Evolutionary conservation across 352 stramenopile genomes (phyloP), one percentile per base, ranked within the genome.

Genomic region (Phytophthora multivora): DNA sequence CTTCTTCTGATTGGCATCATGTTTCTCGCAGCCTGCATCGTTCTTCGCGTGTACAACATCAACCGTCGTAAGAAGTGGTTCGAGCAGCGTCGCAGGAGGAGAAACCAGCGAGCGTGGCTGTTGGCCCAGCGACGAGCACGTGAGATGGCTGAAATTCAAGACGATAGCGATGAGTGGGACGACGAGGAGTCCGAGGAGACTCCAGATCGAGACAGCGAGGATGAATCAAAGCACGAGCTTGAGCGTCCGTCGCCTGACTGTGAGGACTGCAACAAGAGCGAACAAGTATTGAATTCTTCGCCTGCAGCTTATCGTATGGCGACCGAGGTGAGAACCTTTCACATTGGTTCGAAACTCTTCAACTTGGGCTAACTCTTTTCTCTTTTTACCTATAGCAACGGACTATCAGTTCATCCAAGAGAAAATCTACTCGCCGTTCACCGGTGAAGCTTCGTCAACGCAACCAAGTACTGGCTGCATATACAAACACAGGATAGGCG

Each of bases 51-150:
- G 18, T 80, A 71, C 38, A 88, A 72, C 6, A 59, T 79, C 7
- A 78, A 78, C 41, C 76, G 69, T n/a, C 74, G 78, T 25, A 88
- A 86, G 31, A 71, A 23, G 7, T 80, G 75, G 78, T 79, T 79
- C 38, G 72, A 71, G 6, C 35, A 75, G 25, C 75, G 76, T 49
- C 63, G 59, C 3, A 73, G 71, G 25, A 59, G 57, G 16, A 78
- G 79, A 12, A 63, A 77, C 9, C 57, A 59, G 10, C 73, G 70
- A 19, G 71, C 55, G 4, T 46, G 69, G 26, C 19, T 63, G 12
- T 18, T 61, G 36, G 68, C 68, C 31, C 63, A 68, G 57, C 56
- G 55, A 50, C 50, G 66, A 69, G 54, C 68, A 28, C 33, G 51
- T 18, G 41, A 55, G 40, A 50, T 67, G 49, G 33, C 50, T 43